Evolutionary conservation across 1,284 basidiomycete genomes (phyloP).

Genomic region (Papiliotrema nemorosa): DNA sequence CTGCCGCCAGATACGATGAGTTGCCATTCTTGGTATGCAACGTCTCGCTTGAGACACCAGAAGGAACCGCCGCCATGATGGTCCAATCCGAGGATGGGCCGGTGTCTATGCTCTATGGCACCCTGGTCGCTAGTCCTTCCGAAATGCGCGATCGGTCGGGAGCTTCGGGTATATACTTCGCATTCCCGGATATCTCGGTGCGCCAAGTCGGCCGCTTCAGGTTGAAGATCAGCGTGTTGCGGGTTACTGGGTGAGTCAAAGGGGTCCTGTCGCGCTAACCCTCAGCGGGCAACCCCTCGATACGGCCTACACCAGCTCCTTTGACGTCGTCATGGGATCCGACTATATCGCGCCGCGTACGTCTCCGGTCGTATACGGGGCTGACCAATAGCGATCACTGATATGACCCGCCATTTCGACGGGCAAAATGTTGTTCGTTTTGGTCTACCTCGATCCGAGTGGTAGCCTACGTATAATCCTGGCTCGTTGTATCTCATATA

Average conservation of each 20-base stretch:
- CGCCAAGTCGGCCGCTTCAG: constrained; percentile 70
- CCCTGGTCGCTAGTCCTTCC: constrained; percentile 73
- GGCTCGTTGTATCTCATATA: neutral
- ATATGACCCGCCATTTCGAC: constrained; percentile 40
- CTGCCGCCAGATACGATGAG: constrained; percentile 59
- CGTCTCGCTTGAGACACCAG: constrained; percentile 56
- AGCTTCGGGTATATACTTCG: constrained; percentile 71
- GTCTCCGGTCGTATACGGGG: constrained; percentile 33
- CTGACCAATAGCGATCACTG: constrained; percentile 28
- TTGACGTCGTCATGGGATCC: constrained; percentile 68
- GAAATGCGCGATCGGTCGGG: constrained; percentile 72
- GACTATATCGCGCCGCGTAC: constrained; percentile 75
- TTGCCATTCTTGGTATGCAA: constrained; percentile 78
- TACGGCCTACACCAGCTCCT: constrained; percentile 62
- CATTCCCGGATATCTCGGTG: constrained; percentile 85
- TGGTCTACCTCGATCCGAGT: constrained; percentile 31
- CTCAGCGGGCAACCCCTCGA: constrained; percentile 52
- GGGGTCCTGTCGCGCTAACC: constrained; percentile 9
- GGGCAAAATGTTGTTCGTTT: constrained; percentile 32
- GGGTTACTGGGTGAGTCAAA: constrained; percentile 67
- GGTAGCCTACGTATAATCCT: constrained; percentile 11
- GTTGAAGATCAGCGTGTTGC: constrained; percentile 68
- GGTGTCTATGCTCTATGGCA: constrained; percentile 66
- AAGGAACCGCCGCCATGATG: constrained; percentile 32
- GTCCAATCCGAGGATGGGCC: constrained; percentile 15